Evolutionary conservation across 225 moss, liverwort and hornwort genomes (phyloP).

Genomic region (Polytrichum commune): DNA sequence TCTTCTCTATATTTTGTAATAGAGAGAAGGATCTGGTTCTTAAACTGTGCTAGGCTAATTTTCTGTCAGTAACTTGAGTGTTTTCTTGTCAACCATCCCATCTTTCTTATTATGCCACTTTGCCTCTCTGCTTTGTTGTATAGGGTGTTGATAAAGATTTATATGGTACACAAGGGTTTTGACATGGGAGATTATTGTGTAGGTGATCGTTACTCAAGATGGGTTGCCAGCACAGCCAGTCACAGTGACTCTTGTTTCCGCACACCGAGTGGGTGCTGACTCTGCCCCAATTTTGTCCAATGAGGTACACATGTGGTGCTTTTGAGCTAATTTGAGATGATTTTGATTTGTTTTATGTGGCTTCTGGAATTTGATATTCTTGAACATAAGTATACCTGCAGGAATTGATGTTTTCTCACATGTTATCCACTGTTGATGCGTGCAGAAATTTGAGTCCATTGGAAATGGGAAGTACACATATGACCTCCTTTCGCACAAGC

Average conservation of each 20-base stretch:
- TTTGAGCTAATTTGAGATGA: neutral
- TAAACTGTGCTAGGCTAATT: neutral
- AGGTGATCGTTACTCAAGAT: slow-evolving; percentile 54
- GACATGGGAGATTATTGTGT: slow-evolving; percentile 7
- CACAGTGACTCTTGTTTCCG: slow-evolving; percentile 62
- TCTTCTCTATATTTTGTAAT: neutral
- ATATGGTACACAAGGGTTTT: too few relatives aligned
- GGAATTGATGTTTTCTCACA: neutral
- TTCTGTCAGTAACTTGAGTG: neutral
- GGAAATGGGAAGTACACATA: slow-evolving; percentile 54
- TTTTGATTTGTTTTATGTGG: neutral
- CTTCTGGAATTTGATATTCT: neutral
- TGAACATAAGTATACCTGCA: neutral
- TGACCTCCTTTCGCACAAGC: slow-evolving; percentile 30
- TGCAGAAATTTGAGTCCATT: slow-evolving; percentile 44
- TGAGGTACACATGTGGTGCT: slow-evolving; percentile 18
- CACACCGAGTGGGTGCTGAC: slow-evolving; percentile 42
- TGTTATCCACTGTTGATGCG: slow-evolving; percentile 25
- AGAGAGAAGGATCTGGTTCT: too few relatives aligned
- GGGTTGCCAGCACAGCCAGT: slow-evolving; percentile 47
- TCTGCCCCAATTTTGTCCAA: slow-evolving; percentile 29
- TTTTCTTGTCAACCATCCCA: neutral
- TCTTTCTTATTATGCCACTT: neutral
- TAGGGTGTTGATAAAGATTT: too few relatives aligned
- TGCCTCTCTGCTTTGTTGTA: neutral